Conservation (phyloP, 495 filamentous ascomycete genomes). For the Coniosporium apollinis region DNA sequence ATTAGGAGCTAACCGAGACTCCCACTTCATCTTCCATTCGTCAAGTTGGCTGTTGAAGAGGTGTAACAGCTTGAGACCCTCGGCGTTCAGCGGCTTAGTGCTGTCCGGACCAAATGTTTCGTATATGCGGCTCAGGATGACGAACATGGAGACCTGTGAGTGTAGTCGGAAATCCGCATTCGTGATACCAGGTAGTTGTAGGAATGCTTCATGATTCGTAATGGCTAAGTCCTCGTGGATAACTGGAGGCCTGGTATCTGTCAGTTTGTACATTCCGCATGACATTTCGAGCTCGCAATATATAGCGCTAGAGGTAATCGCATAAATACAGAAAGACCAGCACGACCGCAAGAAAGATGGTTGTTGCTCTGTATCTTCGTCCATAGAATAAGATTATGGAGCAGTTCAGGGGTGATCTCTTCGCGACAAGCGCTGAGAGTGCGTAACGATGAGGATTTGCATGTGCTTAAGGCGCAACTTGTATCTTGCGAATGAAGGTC, state of each 20-base stretch:
- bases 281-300: too few species aligned
- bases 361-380: too few species aligned
- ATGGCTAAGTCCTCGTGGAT: neutral
- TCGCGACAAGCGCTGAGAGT: conserved; percentile 26
- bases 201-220: neutral
- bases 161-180: neutral
- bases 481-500: conserved; percentile 20
- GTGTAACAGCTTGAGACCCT: neutral
- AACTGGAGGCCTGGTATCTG: neutral
- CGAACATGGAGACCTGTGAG: neutral
- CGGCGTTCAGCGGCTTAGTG: neutral
- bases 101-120: neutral
- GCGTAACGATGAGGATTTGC: conserved; percentile 25
- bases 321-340: too few species aligned
- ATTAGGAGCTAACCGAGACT: neutral
- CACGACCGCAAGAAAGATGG: too few species aligned
- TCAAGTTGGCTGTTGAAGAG: neutral
- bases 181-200: neutral
- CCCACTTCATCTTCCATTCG: neutral
- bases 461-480: conserved; percentile 24
- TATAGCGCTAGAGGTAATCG: too few species aligned
- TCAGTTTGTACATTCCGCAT: too few species aligned
- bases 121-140: neutral
- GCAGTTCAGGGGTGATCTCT: too few species aligned
- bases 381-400: too few species aligned